Conservation (phyloP, 176 grass and related monocot species). For the Oropetium thomaeum region DNA sequence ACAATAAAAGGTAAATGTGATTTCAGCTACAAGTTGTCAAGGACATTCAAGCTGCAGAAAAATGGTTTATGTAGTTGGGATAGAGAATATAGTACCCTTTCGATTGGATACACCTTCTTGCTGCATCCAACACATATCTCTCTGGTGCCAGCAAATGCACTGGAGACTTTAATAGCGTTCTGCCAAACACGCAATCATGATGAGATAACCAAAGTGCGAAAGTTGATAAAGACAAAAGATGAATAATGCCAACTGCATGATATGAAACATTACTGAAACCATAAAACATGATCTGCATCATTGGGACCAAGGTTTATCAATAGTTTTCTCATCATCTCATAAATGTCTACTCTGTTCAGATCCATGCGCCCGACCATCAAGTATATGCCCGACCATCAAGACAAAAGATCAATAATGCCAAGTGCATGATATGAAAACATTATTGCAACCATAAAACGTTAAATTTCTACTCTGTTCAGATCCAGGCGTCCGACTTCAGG, state of each 20-base stretch:
- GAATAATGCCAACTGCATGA: constrained; percentile 4
- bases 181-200: constrained; percentile 44
- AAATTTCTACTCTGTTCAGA: constrained; percentile 18
- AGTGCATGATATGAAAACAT: no score
- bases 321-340: not conserved
- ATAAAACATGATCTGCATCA: not conserved
- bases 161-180: constrained; percentile 84
- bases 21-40: constrained; percentile 18
- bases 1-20: not conserved
- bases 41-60: not conserved
- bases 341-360: constrained; percentile 17
- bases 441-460: no score
- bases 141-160: constrained; percentile 85
- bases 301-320: not conserved
- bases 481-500: not conserved
- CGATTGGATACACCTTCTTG: constrained; percentile 92
- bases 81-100: constrained; percentile 65
- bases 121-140: constrained; percentile 93
- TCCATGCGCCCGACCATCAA: not conserved
- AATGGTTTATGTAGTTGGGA: constrained; percentile 19
- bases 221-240: constrained; percentile 15
- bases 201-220: constrained; percentile 9
- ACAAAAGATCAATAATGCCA: no score
- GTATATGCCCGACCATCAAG: no score
- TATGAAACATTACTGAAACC: not conserved